Evolutionary conservation across 352 stramenopile genomes (phyloP).

Genomic region (Phytopythium litorale): DNA sequence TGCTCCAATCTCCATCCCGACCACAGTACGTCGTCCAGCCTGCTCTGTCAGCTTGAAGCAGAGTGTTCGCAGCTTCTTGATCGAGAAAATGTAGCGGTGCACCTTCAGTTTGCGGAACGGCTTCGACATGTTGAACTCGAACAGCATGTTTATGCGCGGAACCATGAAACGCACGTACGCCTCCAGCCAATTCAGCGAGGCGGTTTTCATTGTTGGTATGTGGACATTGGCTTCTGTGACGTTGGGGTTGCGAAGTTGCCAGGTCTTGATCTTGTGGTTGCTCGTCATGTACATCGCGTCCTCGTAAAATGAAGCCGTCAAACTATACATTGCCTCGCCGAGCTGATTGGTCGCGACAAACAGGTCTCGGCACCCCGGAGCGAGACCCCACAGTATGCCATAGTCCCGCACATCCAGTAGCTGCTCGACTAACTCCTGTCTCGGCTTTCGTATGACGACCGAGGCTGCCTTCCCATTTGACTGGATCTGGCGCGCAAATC

Average conservation of each 20-base stretch:
- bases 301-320: constrained; percentile 12
- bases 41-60: constrained; percentile 2
- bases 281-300: constrained; percentile 10
- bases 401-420: neutral
- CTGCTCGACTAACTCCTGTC: no score
- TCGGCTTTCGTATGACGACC: no score
- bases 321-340: constrained; percentile 7
- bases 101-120: constrained; percentile 13
- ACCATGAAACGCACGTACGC: constrained; percentile 11
- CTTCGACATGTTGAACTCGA: constrained; percentile 9
- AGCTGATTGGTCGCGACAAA: constrained; percentile 14
- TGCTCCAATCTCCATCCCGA: constrained; percentile 16
- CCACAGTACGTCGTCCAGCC: constrained; percentile 5
- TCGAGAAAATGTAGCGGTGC: constrained; percentile 2
- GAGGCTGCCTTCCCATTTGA: no score
- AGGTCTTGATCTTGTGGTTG: constrained; percentile 13
- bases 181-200: constrained; percentile 5
- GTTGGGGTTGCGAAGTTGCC: neutral
- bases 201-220: constrained; percentile 16
- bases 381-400: constrained; percentile 11
- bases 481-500: no score
- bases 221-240: constrained; percentile 7
- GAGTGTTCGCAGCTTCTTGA: constrained; percentile 14
- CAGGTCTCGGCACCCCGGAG: constrained; percentile 8
- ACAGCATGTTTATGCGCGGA: constrained; percentile 7